Conservation (phyloP, 148 eudicot species). For the Spergularia marina region DNA sequence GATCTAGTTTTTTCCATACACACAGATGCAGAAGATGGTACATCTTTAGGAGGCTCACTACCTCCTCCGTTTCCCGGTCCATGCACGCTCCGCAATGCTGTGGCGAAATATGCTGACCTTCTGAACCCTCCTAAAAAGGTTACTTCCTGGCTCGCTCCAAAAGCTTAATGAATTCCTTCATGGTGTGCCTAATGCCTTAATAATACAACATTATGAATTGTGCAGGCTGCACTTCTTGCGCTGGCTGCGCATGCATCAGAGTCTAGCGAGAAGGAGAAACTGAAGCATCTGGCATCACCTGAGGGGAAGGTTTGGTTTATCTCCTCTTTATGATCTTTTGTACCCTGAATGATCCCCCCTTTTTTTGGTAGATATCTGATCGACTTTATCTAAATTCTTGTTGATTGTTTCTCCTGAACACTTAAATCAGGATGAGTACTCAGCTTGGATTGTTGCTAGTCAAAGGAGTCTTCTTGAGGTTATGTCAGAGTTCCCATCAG, state of each 20-base stretch:
- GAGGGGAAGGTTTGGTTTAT: constrained; percentile 65
- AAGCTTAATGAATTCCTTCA: not conserved
- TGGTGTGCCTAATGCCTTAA: not conserved
- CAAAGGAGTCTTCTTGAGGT: constrained; percentile 90
- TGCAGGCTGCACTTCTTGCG: constrained; percentile 73
- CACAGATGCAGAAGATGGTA: constrained; percentile 66
- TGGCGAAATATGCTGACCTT: constrained; percentile 78
- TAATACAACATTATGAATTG: not conserved
- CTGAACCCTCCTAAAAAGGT: constrained; percentile 83
- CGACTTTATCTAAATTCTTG: not conserved
- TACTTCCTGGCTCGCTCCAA: not conserved
- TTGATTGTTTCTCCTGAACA: not conserved
- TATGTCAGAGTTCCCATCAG: constrained; percentile 78
- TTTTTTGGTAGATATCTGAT: not conserved
- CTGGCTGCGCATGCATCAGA: constrained; percentile 85
- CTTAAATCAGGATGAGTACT: constrained; percentile 66
- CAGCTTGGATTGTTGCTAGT: constrained; percentile 75
- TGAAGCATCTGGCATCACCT: constrained; percentile 67
- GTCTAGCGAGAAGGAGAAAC: constrained; percentile 67
- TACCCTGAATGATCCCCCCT: not conserved
- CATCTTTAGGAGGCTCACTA: constrained; percentile 69
- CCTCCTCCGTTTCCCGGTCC: constrained; percentile 92
- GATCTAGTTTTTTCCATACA: constrained; percentile 66
- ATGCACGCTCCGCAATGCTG: constrained; percentile 62
- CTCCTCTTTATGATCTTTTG: not conserved